Evolutionary conservation across 1,139 yeast genomes (phyloP).

Genomic region (Candida dubliniensis): DNA sequence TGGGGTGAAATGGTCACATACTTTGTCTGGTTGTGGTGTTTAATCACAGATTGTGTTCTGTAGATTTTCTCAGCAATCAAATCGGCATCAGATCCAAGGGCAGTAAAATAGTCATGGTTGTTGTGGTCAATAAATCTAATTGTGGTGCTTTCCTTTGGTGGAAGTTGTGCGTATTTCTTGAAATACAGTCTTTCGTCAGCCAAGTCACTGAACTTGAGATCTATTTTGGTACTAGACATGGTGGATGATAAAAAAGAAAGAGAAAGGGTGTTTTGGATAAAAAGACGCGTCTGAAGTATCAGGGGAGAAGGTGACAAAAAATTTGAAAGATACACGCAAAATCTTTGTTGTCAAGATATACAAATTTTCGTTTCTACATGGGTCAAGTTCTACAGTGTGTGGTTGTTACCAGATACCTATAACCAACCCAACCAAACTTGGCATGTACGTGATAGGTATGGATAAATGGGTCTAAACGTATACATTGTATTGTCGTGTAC

Average conservation of each 20-base stretch:
- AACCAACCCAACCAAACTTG: no score
- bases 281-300: no score
- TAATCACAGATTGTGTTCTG: conserved; percentile 78
- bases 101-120: conserved; percentile 74
- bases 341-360: no score
- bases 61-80: conserved; percentile 81
- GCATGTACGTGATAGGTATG: no score
- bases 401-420: no score
- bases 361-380: no score
- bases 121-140: conserved; percentile 68
- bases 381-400: no score
- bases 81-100: conserved; percentile 75
- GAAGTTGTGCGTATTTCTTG: conserved; percentile 53
- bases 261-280: not conserved
- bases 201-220: conserved; percentile 66
- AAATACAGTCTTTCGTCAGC: conserved; percentile 67
- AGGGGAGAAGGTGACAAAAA: no score
- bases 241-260: not conserved
- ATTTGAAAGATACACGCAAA: no score
- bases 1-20: conserved; percentile 79
- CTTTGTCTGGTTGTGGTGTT: conserved; percentile 52
- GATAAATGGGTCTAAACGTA: no score
- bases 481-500: no score
- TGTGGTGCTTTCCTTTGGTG: conserved; percentile 47
- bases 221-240: conserved; percentile 69